These are phyloP conservation scores for Pseudonitzschia delicatissima DNA, from an alignment of 108 stramenopile species.

Conservation along the genomic window DNA sequence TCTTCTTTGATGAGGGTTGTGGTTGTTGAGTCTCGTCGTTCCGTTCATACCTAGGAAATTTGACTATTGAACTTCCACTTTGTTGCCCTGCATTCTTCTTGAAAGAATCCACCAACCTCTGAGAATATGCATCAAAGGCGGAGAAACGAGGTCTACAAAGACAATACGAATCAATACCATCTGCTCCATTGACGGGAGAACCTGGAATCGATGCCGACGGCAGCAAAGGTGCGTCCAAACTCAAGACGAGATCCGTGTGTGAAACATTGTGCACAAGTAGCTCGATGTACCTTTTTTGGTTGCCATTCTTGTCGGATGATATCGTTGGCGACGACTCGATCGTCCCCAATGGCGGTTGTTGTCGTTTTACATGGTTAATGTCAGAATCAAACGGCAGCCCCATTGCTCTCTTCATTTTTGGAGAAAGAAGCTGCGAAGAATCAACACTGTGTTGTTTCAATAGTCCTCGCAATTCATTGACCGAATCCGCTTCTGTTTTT, in stretches of 20 bases:
- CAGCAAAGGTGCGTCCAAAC: constrained; percentile 39
- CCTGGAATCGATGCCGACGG: constrained; percentile 1
- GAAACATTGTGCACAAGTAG: constrained; percentile 93
- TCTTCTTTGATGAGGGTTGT: constrained; percentile 17
- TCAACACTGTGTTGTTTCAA: not conserved
- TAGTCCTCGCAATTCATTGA: not conserved
- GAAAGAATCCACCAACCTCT: constrained; percentile 40
- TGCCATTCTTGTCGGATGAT: not conserved
- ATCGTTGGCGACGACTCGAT: not conserved
- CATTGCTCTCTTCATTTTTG: not conserved
- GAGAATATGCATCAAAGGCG: constrained; percentile 72
- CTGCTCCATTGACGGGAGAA: not conserved
- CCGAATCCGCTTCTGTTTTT: not conserved
- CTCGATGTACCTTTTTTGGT: constrained; percentile 54
- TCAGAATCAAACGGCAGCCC: not conserved
- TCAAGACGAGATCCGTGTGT: constrained; percentile 89
- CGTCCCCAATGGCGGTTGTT: not conserved
- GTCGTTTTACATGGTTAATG: not conserved
- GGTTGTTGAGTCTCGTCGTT: constrained; percentile 19
- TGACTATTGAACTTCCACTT: constrained; percentile 20
- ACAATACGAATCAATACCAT: constrained; percentile 38
- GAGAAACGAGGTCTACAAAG: constrained; percentile 77
- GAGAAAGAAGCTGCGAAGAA: not conserved
- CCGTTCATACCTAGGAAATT: constrained; percentile 73
- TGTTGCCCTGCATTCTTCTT: constrained; percentile 3